Evolutionary conservation across 495 filamentous ascomycete genomes (phyloP).

Genomic region (Hypomontagnella submonticulosa): DNA sequence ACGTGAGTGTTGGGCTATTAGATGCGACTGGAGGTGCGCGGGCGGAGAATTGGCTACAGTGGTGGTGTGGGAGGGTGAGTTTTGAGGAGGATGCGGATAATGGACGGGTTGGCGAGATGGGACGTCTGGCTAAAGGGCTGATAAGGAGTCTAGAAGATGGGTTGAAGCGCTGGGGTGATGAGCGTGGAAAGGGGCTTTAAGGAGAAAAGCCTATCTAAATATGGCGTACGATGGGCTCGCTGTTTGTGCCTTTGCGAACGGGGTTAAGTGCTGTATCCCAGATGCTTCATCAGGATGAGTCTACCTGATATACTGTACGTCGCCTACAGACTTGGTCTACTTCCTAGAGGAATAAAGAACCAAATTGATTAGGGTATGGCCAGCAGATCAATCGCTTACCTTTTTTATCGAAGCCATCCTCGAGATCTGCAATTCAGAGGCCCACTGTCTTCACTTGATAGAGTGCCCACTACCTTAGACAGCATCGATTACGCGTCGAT

Average conservation of each 20-base stretch:
- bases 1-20: constrained; percentile 72
- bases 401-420: no score
- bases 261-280: background rate
- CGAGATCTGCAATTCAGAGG: no score
- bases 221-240: background rate
- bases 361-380: no score
- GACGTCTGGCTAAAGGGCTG: constrained; percentile 51
- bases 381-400: no score
- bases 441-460: no score
- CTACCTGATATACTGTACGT: no score
- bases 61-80: constrained; percentile 67
- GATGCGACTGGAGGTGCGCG: constrained; percentile 62
- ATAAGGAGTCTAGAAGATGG: constrained; percentile 49
- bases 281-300: no score
- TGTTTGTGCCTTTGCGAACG: background rate
- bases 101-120: constrained; percentile 47
- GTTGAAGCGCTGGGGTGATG: constrained; percentile 20
- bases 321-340: no score
- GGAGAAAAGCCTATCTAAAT: background rate
- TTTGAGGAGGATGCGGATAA: constrained; percentile 69
- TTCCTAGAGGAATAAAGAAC: no score
- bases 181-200: background rate
- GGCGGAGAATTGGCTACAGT: constrained; percentile 70
- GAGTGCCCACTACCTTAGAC: no score
- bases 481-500: no score